phyloP scores from a whole-genome alignment of 768 basidiomycete species.

The Favolaschia claudopus region DNA sequence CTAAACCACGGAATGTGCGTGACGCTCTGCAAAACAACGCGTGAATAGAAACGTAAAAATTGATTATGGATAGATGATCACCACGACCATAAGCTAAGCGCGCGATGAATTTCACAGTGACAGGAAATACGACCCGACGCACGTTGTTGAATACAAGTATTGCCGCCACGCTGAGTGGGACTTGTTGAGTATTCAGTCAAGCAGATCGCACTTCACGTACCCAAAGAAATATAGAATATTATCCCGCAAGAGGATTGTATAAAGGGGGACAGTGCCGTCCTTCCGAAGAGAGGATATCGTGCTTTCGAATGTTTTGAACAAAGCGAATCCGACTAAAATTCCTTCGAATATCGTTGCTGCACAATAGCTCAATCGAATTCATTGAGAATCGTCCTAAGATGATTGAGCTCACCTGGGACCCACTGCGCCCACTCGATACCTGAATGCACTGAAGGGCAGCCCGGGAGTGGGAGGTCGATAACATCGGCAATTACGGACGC shows the following conservation, averaged over 20 bases:
- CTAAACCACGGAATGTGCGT: conserved; percentile 61
- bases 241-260: conserved; percentile 47
- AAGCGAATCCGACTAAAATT: conserved; percentile 48
- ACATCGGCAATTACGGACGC: conserved; percentile 44
- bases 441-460: conserved; percentile 50
- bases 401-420: conserved; percentile 46
- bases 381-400: not conserved
- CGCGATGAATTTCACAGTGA: not conserved
- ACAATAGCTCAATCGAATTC: too few species aligned
- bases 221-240: conserved; percentile 54
- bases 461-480: conserved; percentile 45
- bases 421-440: conserved; percentile 54
- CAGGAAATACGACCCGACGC: conserved; percentile 30
- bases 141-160: conserved; percentile 55
- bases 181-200: not conserved
- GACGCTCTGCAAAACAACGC: conserved; percentile 37
- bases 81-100: conserved; percentile 24
- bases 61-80: not conserved
- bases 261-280: conserved; percentile 39
- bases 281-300: conserved; percentile 32
- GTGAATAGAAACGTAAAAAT: not conserved
- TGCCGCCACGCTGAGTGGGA: conserved; percentile 39
- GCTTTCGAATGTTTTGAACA: conserved; percentile 43
- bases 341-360: conserved; percentile 50
- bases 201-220: conserved; percentile 28